Percentiles rank a stretch among this genome's conserved stretches.
Evolutionary conservation across 1,284 basidiomycete species (phyloP).

Genomic region (Apiotrichum brassicae): DNA sequence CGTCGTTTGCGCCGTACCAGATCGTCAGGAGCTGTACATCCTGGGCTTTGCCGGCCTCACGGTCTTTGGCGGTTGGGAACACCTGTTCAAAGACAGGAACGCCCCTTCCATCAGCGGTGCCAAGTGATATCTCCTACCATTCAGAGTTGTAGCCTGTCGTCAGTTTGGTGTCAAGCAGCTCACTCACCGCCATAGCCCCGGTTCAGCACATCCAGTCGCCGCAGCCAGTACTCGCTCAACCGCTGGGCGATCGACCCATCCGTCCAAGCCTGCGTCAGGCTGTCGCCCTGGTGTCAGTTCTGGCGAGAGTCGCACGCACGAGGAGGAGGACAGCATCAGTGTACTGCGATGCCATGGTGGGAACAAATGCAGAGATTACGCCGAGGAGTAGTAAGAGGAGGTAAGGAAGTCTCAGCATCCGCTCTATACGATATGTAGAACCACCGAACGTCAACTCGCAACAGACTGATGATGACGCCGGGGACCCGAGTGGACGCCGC

Average conservation of each 20-base stretch:
- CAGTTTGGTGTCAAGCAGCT: background rate
- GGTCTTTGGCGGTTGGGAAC: conserved; percentile 52
- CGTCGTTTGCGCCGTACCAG: conserved; percentile 84
- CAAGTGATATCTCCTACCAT: conserved; percentile 47
- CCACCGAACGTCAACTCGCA: too few relatives aligned
- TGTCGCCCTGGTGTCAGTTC: conserved; percentile 36
- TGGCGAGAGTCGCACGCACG: conserved; percentile 19
- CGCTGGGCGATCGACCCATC: conserved; percentile 37
- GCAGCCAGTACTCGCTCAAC: conserved; percentile 56
- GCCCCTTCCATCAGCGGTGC: conserved; percentile 47
- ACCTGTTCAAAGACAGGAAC: conserved; percentile 71
- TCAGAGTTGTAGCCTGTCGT: conserved; percentile 68
- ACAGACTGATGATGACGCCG: too few relatives aligned
- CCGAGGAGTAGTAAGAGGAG: too few relatives aligned
- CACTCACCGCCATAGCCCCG: conserved; percentile 54
- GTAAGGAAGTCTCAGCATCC: too few relatives aligned
- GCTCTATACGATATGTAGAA: too few relatives aligned
- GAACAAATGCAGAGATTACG: background rate
- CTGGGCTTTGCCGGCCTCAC: conserved; percentile 52
- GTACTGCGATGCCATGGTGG: conserved; percentile 32
- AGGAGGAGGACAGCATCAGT: conserved; percentile 43
- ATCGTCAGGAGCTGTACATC: conserved; percentile 64
- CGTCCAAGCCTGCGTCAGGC: conserved; percentile 40
- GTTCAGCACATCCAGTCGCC: conserved; percentile 75
- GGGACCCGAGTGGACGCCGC: too few relatives aligned